Percentiles rank a stretch among this genome's conserved stretches.
These are phyloP conservation scores for Fusarium marasasianum DNA, from an alignment of 2,329 filamentous ascomycete species.

Conservation along the genomic window DNA sequence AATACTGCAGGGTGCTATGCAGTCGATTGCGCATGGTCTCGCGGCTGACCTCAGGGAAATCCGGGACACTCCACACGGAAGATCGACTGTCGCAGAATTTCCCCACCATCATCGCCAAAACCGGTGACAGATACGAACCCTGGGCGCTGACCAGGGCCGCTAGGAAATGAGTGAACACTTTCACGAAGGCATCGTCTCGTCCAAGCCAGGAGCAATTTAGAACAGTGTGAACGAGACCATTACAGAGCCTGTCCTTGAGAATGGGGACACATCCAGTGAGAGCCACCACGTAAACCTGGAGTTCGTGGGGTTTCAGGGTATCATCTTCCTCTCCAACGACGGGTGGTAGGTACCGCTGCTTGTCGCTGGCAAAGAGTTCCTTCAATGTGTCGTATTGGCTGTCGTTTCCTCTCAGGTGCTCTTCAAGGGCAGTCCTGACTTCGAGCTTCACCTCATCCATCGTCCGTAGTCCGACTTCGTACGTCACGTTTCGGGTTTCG, in stretches of 20 bases:
- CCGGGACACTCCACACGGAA: constrained; percentile 58
- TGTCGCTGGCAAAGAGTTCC: constrained; percentile 64
- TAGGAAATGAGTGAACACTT: constrained; percentile 74
- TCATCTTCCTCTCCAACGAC: constrained; percentile 59
- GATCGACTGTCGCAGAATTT: constrained; percentile 71
- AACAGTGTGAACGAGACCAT: constrained; percentile 66
- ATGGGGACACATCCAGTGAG: constrained; percentile 69
- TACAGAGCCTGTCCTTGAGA: constrained; percentile 66
- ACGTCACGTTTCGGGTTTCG: constrained; percentile 65
- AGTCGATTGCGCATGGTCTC: constrained; percentile 76
- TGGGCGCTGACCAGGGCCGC: constrained; percentile 83
- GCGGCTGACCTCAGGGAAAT: constrained; percentile 68
- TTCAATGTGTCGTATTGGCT: constrained; percentile 71
- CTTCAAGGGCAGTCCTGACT: constrained; percentile 65
- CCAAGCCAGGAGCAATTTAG: constrained; percentile 73
- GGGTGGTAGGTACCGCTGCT: constrained; percentile 51
- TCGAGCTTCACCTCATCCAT: constrained; percentile 66
- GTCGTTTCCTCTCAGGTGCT: constrained; percentile 65
- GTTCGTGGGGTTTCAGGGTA: constrained; percentile 61
- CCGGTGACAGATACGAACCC: constrained; percentile 76
- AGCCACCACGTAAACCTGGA: constrained; percentile 70
- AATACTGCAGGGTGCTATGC: constrained; percentile 78
- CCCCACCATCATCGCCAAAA: constrained; percentile 82
- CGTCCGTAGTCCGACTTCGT: constrained; percentile 62
- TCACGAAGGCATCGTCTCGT: constrained; percentile 71